Conservation (phyloP, 352 stramenopile species). For the Globisporangium heterothallicum region DNA sequence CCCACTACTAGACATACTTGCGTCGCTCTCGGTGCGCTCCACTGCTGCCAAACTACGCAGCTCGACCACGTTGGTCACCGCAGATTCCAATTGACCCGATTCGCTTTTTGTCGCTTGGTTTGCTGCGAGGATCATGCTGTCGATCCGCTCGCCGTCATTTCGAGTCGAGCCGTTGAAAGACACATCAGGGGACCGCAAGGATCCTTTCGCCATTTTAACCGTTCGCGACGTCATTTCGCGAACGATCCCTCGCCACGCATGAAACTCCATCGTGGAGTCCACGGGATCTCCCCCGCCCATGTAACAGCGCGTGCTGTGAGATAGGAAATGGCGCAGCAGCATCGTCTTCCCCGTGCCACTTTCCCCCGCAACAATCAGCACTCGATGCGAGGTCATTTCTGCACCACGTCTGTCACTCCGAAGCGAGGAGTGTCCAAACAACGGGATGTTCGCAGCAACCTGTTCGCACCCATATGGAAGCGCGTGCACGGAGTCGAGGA, state of each 20-base stretch:
- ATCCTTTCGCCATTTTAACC: slow-evolving; percentile 20
- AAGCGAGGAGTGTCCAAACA: slow-evolving; percentile 28
- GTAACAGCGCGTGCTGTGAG: slow-evolving; percentile 43
- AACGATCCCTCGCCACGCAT: slow-evolving; percentile 51
- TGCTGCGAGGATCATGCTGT: not conserved
- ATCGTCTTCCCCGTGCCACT: slow-evolving; percentile 66
- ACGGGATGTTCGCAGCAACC: slow-evolving; percentile 40
- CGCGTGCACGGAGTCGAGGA: slow-evolving; percentile 23
- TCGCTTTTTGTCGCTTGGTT: not conserved
- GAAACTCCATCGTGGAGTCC: slow-evolving; percentile 49
- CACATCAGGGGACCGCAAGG: not conserved
- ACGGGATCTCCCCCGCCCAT: slow-evolving; percentile 52
- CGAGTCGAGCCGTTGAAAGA: not conserved
- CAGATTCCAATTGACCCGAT: not conserved
- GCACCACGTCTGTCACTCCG: slow-evolving; percentile 4
- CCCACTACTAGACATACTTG: not conserved
- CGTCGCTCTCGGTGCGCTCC: not conserved
- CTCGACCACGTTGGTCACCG: not conserved
- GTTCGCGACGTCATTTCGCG: slow-evolving; percentile 31
- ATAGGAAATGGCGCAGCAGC: slow-evolving; percentile 50
- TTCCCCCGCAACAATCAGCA: slow-evolving; percentile 52
- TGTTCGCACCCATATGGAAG: slow-evolving; percentile 46
- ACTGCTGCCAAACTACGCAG: not conserved
- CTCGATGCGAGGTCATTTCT: slow-evolving; percentile 21
- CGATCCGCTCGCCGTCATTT: not conserved